A percentile compares a stretch with the other conserved stretches of the same genome.
phyloP scores from a whole-genome alignment of 1,284 basidiomycete species.

The Ganoderma meredithae region DNA sequence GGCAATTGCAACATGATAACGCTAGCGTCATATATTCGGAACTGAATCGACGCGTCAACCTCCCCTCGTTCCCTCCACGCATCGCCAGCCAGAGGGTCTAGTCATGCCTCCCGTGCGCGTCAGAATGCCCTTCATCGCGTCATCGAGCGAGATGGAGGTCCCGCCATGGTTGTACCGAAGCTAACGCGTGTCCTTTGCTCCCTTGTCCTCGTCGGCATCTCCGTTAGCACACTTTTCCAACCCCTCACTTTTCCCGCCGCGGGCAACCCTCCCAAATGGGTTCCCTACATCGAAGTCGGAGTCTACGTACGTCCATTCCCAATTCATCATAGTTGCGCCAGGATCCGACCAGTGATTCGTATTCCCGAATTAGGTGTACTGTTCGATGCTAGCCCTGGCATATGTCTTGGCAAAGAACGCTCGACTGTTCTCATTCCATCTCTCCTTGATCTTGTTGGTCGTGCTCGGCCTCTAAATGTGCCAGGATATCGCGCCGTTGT shows the following conservation, averaged over 20 bases:
- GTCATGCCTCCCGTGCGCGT: not conserved
- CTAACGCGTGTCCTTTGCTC: constrained; percentile 36
- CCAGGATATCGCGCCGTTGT: constrained; percentile 58
- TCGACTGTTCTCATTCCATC: constrained; percentile 21
- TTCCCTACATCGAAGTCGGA: constrained; percentile 42
- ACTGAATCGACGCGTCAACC: not conserved
- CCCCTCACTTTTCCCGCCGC: constrained; percentile 6
- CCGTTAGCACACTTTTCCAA: constrained; percentile 27
- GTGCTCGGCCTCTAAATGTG: constrained; percentile 54
- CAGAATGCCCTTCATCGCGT: not conserved
- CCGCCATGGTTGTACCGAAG: constrained; percentile 38
- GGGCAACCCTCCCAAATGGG: constrained; percentile 20
- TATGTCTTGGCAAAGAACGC: not conserved
- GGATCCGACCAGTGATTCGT: not conserved
- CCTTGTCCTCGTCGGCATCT: constrained; percentile 37
- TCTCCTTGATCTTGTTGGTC: constrained; percentile 44
- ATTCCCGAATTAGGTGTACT: not conserved
- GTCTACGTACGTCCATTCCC: constrained; percentile 41
- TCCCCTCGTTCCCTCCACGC: not conserved
- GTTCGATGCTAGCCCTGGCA: not conserved
- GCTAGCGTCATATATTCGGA: not conserved
- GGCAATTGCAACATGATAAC: not conserved
- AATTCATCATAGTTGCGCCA: too few species aligned
- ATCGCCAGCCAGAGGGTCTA: not conserved
- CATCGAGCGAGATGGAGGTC: constrained; percentile 34